Evolutionary conservation across 768 basidiomycete genomes (phyloP).

Genomic region (Coprinopsis sp.): DNA sequence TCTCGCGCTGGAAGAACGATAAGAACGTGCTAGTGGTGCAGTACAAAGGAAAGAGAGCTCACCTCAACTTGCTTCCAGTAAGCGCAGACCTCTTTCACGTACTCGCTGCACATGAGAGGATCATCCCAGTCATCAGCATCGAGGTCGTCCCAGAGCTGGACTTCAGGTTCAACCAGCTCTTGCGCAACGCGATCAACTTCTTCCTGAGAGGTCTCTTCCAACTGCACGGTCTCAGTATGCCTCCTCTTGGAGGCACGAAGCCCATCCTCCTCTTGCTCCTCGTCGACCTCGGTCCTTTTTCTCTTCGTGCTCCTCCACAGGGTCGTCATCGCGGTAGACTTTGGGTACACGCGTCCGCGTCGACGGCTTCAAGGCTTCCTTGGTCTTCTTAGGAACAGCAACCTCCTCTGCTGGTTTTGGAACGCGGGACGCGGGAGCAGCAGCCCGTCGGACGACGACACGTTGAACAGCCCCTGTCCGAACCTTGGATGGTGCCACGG

Average conservation of each 20-base stretch:
- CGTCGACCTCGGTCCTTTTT: too few relatives aligned
- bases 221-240: slow-evolving; percentile 58
- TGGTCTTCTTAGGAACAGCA: slow-evolving; percentile 12
- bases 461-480: too few relatives aligned
- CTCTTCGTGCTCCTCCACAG: slow-evolving; percentile 7
- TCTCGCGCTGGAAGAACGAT: slow-evolving; percentile 45
- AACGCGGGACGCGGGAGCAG: slow-evolving; percentile 22
- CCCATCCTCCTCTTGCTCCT: slow-evolving; percentile 53
- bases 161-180: slow-evolving; percentile 50
- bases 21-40: not conserved
- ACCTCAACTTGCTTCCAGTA: slow-evolving; percentile 92
- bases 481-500: slow-evolving; percentile 14
- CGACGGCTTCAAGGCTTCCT: slow-evolving; percentile 29
- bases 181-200: slow-evolving; percentile 35
- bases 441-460: too few relatives aligned
- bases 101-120: slow-evolving; percentile 96
- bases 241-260: slow-evolving; percentile 69
- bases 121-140: slow-evolving; percentile 92
- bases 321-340: slow-evolving; percentile 1
- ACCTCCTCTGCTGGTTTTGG: not conserved
- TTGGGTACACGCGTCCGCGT: slow-evolving; percentile 14
- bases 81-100: slow-evolving; percentile 88
- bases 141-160: slow-evolving; percentile 80
- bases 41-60: slow-evolving; percentile 13
- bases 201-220: slow-evolving; percentile 42